phyloP scores from a whole-genome alignment of 140 eudicot species.

The Flaveria floridana region DNA sequence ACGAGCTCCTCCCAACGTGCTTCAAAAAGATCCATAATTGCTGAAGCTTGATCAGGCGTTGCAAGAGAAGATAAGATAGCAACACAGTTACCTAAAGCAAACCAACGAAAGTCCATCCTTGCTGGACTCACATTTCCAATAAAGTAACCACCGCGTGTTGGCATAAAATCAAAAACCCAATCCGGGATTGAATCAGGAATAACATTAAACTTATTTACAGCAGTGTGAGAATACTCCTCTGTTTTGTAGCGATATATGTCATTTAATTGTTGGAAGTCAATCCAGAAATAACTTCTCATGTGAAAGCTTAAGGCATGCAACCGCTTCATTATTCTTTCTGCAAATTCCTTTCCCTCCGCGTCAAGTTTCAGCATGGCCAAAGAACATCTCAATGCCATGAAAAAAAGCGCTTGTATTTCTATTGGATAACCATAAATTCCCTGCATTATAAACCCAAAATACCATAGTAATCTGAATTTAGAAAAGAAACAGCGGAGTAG shows the following conservation, averaged over 20 bases:
- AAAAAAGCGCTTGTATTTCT: constrained; percentile 91
- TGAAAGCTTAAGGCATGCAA: constrained; percentile 83
- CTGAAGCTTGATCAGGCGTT: constrained; percentile 78
- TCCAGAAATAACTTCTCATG: constrained; percentile 94
- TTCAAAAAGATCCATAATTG: constrained; percentile 83
- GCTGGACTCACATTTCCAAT: constrained; percentile 93
- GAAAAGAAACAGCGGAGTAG: background rate
- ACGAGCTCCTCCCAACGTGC: constrained; percentile 80
- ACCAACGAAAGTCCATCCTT: constrained; percentile 93
- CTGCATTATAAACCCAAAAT: constrained; percentile 40
- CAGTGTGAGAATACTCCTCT: constrained; percentile 92
- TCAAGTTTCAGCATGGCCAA: constrained; percentile 74
- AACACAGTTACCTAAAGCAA: constrained; percentile 80
- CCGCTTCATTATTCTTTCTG: constrained; percentile 74
- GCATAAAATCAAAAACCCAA: constrained; percentile 93
- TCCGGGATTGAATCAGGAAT: constrained; percentile 98
- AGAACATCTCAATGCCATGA: constrained; percentile 77
- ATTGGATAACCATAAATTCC: constrained; percentile 93
- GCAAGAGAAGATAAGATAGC: constrained; percentile 78
- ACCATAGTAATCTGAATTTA: constrained; percentile 8
- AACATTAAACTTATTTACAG: constrained; percentile 88
- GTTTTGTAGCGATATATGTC: constrained; percentile 90
- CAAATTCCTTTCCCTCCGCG: constrained; percentile 72
- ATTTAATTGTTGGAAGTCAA: constrained; percentile 79
- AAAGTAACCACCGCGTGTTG: constrained; percentile 89